Evolutionary conservation across 768 basidiomycete species (phyloP), one percentile per base, ranked within the genome.

Genomic region (Amanita rimosa): DNA sequence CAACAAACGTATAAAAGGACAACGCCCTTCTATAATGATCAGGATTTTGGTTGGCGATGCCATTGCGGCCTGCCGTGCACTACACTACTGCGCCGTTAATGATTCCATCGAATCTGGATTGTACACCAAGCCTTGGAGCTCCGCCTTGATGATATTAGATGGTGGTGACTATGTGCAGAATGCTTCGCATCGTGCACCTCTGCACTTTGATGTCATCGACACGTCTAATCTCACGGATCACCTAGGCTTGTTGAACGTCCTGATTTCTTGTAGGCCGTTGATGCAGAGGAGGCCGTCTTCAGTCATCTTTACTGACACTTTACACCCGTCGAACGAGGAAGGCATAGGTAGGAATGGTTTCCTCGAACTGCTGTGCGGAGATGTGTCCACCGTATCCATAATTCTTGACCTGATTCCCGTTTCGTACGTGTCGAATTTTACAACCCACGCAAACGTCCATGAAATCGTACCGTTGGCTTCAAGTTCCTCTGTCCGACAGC

Each of bases 151-250:
- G 27, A 37, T 50, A 19, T 58, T 76, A 6, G 56, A 64, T 37
- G 45, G 52, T 2, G 59, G 53, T 8, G 65, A 68, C 44, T 71
- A 73, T 52, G 44, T 46, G 6, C 26, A 35, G 4, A 21, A 40
- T 27, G 44, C 43, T 3, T n/a, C 33, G 24, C 13, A 27, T 27
- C 22, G 50, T 24, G 65, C 69, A 2, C 73, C 74, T 1, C 29
- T 58, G 7, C 40, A 49, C 1, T 78, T 76, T 54, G 62, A 70
- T 50, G 62, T 72, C 46, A 70, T 78, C 31, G 73, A 78, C 29
- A 70, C 75, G 0, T 76, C 74, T 16, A 75, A 76, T 50, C 60
- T 78, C 22, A 53, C 60, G 1, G 75, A 78, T 54, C 72, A 73
- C 53, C 24, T 71, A n/a, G 75, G 74, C 0, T 56, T 74, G 9